Base-by-base conservation (phyloP, 2,329 filamentous ascomycete genomes). In the Ambrosiella beaveri region DNA sequence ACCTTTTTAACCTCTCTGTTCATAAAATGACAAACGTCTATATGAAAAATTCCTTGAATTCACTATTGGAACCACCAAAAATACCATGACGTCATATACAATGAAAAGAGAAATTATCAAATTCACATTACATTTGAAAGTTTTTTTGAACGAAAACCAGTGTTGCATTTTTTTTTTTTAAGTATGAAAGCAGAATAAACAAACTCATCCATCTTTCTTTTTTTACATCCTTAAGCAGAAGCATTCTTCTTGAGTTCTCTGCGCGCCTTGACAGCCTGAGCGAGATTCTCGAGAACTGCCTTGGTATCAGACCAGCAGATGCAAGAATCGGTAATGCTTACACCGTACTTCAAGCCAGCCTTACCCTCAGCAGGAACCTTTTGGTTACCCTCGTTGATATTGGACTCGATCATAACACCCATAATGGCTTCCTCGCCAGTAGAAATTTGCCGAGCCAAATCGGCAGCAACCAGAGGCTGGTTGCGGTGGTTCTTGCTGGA, bases 381-480 rank as follows among this genome's bases (percentile, higher is more conserved):
- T 70, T 98, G 93, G 71, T 78, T 86, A 64, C 86, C 90, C 74
- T 96, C 91, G 66, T 91, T 85, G 73, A 97, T 94, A 71, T 97
- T 87, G 71, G 87, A 94, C 76, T 98, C 93, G 66, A 98, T 95
- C 93, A 98, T 98, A 61, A 97, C 88, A 66, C 93, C 93, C 81
- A 96, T 91, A 67, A 98, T 93, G 54, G 76, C 85, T 2, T 79
- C 78, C 74, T 97, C 91, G 40, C 93, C 93, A 59, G 78, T 80
- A 57, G 84, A 77, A 61, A 98, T 86, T 73, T 98, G 93, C 66
- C 86, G 82, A 1, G 87, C 89, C 59, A 98, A 70, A 9, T 76
- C 79, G 55, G 81, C 82, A 2, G 89, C 90, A 17, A 98, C 93
- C 77, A 91, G 89, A 64, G 90, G 90, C 73, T 98, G 93, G 72